Evolutionary conservation across 345 rosid genomes (phyloP), one percentile per base, ranked within the genome.

Genomic region (Eucalyptus tenuipes): DNA sequence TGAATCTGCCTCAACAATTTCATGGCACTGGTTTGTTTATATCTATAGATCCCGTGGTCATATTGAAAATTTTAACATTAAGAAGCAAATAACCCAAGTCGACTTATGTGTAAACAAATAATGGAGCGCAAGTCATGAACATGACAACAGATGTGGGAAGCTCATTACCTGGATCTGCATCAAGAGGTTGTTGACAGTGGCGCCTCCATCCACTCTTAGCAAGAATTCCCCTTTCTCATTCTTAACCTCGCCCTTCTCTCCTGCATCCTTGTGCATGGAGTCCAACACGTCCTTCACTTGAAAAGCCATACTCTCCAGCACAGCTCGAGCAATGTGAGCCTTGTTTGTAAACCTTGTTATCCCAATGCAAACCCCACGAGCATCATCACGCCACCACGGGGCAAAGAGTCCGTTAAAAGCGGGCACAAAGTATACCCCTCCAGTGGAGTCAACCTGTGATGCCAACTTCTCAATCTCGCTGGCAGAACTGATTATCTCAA

Each of bases 341-440:
- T 92, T 96, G 90, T 87, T 94, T 18, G 99, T 97, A 90, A 93
- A 96, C 92, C 99, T 94, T 10, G 99, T 96, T 85, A 97, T 96
- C 18, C 99, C 99, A 45, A 97, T 92, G 87, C 95, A 95, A 75
- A 97, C 96, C 84, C 99, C 99, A 55, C 98, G 98, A 29, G 99
- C 99, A 92, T 97, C 99, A 89, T 97, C 99, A 85, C 99, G 94
- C 99, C 99, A 97, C 96, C 96, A 95, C 25, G 99, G 99, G 47
- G 99, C 98, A 92, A 97, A 97, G 89, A 97, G 92, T 3, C 98
- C 99, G 45, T 95, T 97, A 61, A 97, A 98, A 13, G 99, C 99
- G 10, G 99, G 99, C 17, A 97, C 99, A 90, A 98, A 98, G 90
- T 98, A 97, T 17, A 98, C 96, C 20, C 99, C 99, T 42, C 98